phyloP scores from a whole-genome alignment of 2,329 filamentous ascomycete species.

The Coniochaeta prunicola region DNA sequence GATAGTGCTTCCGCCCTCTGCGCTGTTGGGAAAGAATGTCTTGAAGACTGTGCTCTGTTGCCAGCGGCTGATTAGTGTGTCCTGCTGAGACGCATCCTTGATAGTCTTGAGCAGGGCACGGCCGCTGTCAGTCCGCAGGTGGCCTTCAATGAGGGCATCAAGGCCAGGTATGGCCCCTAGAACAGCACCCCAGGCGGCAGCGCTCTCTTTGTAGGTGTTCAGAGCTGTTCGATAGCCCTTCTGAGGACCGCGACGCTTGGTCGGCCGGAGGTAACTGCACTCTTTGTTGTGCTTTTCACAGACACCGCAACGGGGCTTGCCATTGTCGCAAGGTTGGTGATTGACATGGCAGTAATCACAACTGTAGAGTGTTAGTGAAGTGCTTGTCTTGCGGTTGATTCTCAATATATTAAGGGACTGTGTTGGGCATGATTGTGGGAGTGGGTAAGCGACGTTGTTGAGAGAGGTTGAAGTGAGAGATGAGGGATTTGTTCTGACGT shows the following conservation, averaged over 20 bases:
- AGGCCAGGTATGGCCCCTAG: constrained; percentile 26
- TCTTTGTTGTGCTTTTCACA: constrained; percentile 31
- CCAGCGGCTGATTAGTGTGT: constrained; percentile 26
- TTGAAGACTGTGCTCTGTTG: constrained; percentile 27
- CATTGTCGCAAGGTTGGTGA: constrained; percentile 41
- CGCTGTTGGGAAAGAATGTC: constrained; percentile 20
- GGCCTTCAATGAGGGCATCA: constrained; percentile 26
- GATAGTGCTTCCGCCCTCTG: not conserved
- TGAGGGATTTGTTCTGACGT: not conserved
- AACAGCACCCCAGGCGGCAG: constrained; percentile 29
- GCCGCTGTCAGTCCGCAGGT: constrained; percentile 22
- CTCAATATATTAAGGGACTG: constrained; percentile 17
- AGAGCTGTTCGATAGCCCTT: constrained; percentile 30
- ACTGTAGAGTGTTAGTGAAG: constrained; percentile 16
- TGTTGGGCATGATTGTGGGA: constrained; percentile 9
- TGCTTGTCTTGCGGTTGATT: not conserved
- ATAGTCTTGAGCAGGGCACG: constrained; percentile 21
- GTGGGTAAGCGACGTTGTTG: not conserved
- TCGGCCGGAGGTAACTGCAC: constrained; percentile 28
- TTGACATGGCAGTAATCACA: constrained; percentile 40
- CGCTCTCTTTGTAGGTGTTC: constrained; percentile 30
- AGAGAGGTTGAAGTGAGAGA: not conserved
- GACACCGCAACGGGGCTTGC: constrained; percentile 35
- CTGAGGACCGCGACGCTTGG: constrained; percentile 29
- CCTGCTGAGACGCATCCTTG: constrained; percentile 27